Conservation (phyloP, 139 green algal species). For the Picochlorum costavermella region DNA sequence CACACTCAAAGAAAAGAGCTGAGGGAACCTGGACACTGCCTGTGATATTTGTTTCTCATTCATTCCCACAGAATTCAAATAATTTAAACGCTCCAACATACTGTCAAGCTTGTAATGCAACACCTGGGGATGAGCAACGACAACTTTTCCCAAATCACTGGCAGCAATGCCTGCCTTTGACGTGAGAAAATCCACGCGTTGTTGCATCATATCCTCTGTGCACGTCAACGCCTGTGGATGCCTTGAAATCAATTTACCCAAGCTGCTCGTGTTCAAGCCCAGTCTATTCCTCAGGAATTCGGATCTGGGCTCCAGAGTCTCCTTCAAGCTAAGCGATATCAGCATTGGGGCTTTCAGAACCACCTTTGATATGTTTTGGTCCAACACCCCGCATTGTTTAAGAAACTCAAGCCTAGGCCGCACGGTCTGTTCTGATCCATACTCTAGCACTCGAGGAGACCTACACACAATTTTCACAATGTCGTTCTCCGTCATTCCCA, state of each 20-base stretch:
- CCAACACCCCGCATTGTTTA: conserved; percentile 29
- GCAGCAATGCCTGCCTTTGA: conserved; percentile 19
- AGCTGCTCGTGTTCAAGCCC: conserved; percentile 14
- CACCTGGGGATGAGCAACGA: conserved; percentile 44
- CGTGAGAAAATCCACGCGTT: conserved; percentile 38
- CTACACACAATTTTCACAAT: conserved; percentile 45
- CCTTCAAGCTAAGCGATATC: conserved; percentile 40
- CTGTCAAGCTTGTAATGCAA: conserved; percentile 55
- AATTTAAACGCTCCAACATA: conserved; percentile 30
- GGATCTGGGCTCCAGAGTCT: conserved; percentile 38
- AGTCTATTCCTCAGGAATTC: conserved; percentile 33
- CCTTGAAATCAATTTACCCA: conserved; percentile 41
- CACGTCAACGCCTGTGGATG: conserved; percentile 54
- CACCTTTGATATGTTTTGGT: conserved; percentile 35
- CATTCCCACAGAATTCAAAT: conserved; percentile 45
- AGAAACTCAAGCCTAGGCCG: conserved; percentile 46
- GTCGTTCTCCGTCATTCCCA: conserved; percentile 33
- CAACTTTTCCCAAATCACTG: conserved; percentile 32
- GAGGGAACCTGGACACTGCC: conserved; percentile 37
- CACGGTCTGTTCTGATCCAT: conserved; percentile 34
- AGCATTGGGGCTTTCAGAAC: conserved; percentile 36
- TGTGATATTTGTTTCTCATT: conserved; percentile 27
- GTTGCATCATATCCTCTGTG: conserved; percentile 41
- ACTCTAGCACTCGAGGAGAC: conserved; percentile 46
- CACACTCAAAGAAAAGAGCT: conserved; percentile 54